Evolutionary conservation across 768 basidiomycete species (phyloP).

Genomic region (Rhizopogon roseolus): DNA sequence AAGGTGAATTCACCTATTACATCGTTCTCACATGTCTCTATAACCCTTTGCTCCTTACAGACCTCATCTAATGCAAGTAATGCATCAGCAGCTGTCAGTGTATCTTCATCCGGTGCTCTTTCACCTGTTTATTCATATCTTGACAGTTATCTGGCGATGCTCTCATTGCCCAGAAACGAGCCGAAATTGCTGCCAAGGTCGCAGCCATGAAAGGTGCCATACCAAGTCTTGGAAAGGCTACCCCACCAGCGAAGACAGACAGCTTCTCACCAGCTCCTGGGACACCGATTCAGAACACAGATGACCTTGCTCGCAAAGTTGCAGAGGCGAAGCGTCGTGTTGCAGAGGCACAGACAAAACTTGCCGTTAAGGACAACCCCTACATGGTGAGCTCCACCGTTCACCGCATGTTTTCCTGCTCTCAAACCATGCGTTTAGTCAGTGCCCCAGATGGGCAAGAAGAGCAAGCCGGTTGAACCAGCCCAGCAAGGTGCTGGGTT

Average conservation of each 20-base stretch:
- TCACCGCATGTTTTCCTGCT: neutral
- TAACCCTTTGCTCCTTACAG: conserved; percentile 57
- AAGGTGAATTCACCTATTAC: conserved; percentile 71
- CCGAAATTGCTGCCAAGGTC: conserved; percentile 81
- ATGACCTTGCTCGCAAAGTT: conserved; percentile 66
- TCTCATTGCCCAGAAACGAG: conserved; percentile 78
- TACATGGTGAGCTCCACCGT: conserved; percentile 63
- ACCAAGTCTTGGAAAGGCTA: conserved; percentile 21
- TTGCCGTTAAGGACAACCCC: conserved; percentile 76
- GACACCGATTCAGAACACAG: conserved; percentile 38
- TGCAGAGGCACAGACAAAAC: conserved; percentile 73
- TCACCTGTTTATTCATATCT: conserved; percentile 3
- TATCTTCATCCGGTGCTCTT: neutral
- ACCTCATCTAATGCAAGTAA: conserved; percentile 43
- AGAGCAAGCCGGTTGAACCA: conserved; percentile 52
- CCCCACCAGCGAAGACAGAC: conserved; percentile 1
- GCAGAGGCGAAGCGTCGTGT: conserved; percentile 86
- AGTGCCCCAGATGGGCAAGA: conserved; percentile 48
- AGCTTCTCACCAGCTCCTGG: conserved; percentile 37
- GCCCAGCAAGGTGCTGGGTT: conserved; percentile 78
- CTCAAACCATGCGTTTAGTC: conserved; percentile 32
- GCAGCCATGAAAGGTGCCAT: conserved; percentile 62
- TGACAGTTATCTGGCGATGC: conserved; percentile 48
- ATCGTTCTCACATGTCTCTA: conserved; percentile 62
- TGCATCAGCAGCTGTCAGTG: conserved; percentile 41